Evolutionary conservation across 2,329 filamentous ascomycete genomes (phyloP), one percentile per base, ranked within the genome.

Genomic region (Hypomyces perniciosus): DNA sequence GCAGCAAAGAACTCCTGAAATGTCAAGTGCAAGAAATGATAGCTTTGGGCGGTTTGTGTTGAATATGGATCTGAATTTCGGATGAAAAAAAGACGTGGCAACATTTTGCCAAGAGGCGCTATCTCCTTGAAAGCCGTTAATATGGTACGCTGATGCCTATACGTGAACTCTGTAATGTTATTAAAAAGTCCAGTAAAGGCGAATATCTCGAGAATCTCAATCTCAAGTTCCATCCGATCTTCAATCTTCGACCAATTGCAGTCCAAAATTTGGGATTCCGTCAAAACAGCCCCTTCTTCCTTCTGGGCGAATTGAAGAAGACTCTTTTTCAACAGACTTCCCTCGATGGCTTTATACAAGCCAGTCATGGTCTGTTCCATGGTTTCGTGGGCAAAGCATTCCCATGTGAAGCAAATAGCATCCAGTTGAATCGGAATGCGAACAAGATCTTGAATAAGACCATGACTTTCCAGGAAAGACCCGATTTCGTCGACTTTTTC

Each of bases 361-460:
- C 35, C 44, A 5, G 44, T 46, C 44, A 46, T 46, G n/a, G 44
- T 46, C 33, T 46, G 27, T 1, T 29, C 30, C 44, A 46, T 39
- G 44, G 30, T 46, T n/a, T n/a, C 8, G 34, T 8, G n/a, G n/a
- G 8, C 34, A n/a, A 37, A 37, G 34, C n/a, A 8, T 37, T 37
- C 34, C 34, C 34, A 37, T 8, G 34, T 37, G 44, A 35, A 46
- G 44, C 44, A 46, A n/a, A 46, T 35, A 5, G 44, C 44, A 12
- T 46, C 44, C 5, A 46, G 44, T 34, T 46, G 44, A 7, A 46
- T 46, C 27, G 44, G 44, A 8, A 46, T 46, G 4, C 44, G 44
- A 6, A 34, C 44, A 28, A 75, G 62, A 5, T 55, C 61, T 44
- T 66, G 56, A 8, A 75, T 59, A 6, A 70, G 56, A 47, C 28